Conservation (phyloP, 495 filamentous ascomycete species). For the Neurospora sp. region DNA sequence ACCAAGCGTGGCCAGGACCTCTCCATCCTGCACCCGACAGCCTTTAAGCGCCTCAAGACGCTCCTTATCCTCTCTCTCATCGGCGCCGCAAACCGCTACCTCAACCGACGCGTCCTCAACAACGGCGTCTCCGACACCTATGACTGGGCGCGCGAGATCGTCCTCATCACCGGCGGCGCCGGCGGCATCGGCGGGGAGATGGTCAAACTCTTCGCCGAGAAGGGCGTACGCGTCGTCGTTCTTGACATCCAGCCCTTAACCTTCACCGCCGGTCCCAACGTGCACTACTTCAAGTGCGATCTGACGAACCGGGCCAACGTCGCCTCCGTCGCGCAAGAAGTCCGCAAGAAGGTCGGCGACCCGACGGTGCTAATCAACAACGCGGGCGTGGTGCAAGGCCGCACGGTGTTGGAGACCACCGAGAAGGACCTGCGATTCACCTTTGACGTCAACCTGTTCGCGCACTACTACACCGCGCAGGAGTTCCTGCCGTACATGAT, state of each 20-base stretch:
- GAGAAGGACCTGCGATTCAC: conserved; percentile 50
- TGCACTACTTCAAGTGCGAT: conserved; percentile 56
- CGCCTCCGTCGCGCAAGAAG: conserved; percentile 38
- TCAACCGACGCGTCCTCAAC: conserved; percentile 47
- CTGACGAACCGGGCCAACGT: conserved; percentile 46
- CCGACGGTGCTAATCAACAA: conserved; percentile 72
- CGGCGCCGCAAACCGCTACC: conserved; percentile 35
- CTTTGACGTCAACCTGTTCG: conserved; percentile 63
- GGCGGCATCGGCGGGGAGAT: conserved; percentile 57
- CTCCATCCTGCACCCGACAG: conserved; percentile 37
- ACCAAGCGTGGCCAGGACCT: conserved; percentile 46
- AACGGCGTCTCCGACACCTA: conserved; percentile 52
- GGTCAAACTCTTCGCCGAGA: conserved; percentile 49
- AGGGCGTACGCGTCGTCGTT: conserved; percentile 52
- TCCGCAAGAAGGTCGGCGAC: conserved; percentile 47
- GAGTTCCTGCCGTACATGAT: conserved; percentile 63
- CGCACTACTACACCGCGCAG: conserved; percentile 54
- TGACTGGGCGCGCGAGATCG: conserved; percentile 60
- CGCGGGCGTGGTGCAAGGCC: conserved; percentile 54
- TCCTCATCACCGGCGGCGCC: conserved; percentile 62
- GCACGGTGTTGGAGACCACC: conserved; percentile 47
- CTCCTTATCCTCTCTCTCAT: conserved; percentile 42
- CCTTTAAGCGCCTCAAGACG: conserved; percentile 35
- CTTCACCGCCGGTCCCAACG: conserved; percentile 41
- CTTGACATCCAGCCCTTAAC: conserved; percentile 57